These are phyloP conservation scores for Wickerhamiella occidentalis DNA, from an alignment of 805 yeast genomes.

Conservation along the genomic window DNA sequence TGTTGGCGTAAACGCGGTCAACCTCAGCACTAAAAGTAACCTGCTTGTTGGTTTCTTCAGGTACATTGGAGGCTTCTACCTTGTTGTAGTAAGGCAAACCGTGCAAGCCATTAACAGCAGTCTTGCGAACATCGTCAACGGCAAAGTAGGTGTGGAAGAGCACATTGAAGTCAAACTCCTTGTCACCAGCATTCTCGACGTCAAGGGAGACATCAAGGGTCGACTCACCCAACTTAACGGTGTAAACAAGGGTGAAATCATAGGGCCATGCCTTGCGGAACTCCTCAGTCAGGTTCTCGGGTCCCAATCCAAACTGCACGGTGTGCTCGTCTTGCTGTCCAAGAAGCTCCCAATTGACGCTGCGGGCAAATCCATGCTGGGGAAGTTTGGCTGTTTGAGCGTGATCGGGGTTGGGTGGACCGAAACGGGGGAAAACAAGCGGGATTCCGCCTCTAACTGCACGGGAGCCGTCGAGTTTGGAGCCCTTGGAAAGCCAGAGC, in stretches of 20 bases:
- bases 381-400: slow-evolving; percentile 49
- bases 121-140: slow-evolving; percentile 64
- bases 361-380: slow-evolving; percentile 95
- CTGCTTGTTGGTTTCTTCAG: slow-evolving; percentile 23
- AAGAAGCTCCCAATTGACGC: slow-evolving; percentile 81
- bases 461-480: slow-evolving; percentile 78
- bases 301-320: slow-evolving; percentile 82
- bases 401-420: slow-evolving; percentile 36
- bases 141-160: slow-evolving; percentile 83
- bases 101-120: slow-evolving; percentile 63
- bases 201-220: slow-evolving; percentile 45
- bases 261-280: slow-evolving; percentile 46
- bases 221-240: slow-evolving; percentile 49
- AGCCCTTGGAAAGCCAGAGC: slow-evolving; percentile 52
- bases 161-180: slow-evolving; percentile 77
- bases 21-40: slow-evolving; percentile 41
- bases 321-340: slow-evolving; percentile 66
- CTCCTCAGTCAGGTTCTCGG: slow-evolving; percentile 62
- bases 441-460: slow-evolving; percentile 98
- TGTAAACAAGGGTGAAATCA: slow-evolving; percentile 68
- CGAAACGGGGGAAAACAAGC: slow-evolving; percentile 79
- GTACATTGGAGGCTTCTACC: slow-evolving; percentile 38
- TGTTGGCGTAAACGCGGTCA: slow-evolving; percentile 69
- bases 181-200: slow-evolving; percentile 56
- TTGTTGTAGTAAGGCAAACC: slow-evolving; percentile 70